These are phyloP conservation scores for Entonaema liquescens DNA, from an alignment of 495 filamentous ascomycete genomes.

Conservation along the genomic window DNA sequence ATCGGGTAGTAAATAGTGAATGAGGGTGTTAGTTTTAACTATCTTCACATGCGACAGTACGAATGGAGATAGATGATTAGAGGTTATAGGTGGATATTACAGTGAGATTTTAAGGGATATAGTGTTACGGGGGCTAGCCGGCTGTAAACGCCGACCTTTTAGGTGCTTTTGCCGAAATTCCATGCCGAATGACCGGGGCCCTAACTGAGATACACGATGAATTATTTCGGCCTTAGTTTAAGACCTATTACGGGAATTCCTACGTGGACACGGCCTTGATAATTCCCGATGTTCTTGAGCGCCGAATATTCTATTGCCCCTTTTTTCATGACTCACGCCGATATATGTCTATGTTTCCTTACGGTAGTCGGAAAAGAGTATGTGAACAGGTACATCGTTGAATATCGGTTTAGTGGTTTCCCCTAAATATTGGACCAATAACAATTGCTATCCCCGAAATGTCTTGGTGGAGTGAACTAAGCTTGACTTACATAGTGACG, in stretches of 20 bases:
- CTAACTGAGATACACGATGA: not conserved
- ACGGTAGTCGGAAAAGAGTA: not conserved
- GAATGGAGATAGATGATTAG: not conserved
- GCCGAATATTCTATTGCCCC: not conserved
- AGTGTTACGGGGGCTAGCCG: not conserved
- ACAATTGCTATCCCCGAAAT: slow-evolving; percentile 36
- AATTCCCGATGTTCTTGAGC: not conserved
- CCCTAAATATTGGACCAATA: not conserved
- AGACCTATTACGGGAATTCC: not conserved
- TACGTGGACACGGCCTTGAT: not conserved
- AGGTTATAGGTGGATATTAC: not conserved
- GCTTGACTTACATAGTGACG: slow-evolving; percentile 4
- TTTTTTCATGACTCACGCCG: not conserved
- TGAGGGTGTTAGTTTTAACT: not conserved
- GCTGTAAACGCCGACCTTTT: slow-evolving; percentile 23
- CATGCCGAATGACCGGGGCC: slow-evolving; percentile 3
- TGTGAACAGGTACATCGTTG: not conserved
- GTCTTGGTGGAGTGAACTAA: slow-evolving; percentile 10
- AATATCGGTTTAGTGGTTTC: not conserved
- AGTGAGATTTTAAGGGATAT: not conserved
- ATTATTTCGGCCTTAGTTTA: not conserved
- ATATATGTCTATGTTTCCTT: not conserved
- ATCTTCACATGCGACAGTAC: not conserved
- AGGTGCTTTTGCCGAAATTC: slow-evolving; percentile 18
- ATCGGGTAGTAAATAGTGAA: not conserved